Evolutionary conservation across 148 eudicot genomes (phyloP), one percentile per base, ranked within the genome.

Genomic region (Vaccinium macrocarpon): DNA sequence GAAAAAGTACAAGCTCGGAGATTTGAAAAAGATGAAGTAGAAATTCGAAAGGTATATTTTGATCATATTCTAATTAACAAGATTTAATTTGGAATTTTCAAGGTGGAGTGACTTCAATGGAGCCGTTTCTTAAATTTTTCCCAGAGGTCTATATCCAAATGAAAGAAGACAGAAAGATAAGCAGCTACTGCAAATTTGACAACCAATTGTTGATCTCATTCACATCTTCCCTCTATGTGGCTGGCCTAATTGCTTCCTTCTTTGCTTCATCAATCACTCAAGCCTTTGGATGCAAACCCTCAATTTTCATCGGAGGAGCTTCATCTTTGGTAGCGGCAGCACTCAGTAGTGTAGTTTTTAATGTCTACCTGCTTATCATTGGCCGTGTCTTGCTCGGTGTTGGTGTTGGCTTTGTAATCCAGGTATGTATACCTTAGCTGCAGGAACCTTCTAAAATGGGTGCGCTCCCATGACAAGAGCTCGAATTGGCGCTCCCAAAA

Each of bases 181-280:
- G 79, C 55, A 76, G 48, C 15, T 76, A 76, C 55, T n/a, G n/a
- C n/a, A n/a, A n/a, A n/a, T n/a, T n/a, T n/a, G 56, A 76, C 56
- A 76, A 35, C 56, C 79, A 49, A 23, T 5, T 79, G 51, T 25
- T 79, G 51, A 79, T 52, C 5, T 18, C 23, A 35, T 79, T 79
- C 29, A 79, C 70, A 16, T 79, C 88, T 27, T 88, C 90, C 81
- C 76, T 84, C n/a, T 86, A 84, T 76, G 55, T 88, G 16, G 83
- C 90, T 72, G 90, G 87, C 70, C 82, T 86, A 13, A 78, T 88
- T 79, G 87, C 88, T 23, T 86, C 90, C 23, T 55, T 88, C 50
- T 13, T 86, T 29, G 87, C 88, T 66, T 88, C 88, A 6, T 61
- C 59, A 1, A 38, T 56, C 35, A 88, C 85, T 27, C 72, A 82